Evolutionary conservation across 805 yeast genomes (phyloP).

Genomic region (Scheffersomyces amazonensis): DNA sequence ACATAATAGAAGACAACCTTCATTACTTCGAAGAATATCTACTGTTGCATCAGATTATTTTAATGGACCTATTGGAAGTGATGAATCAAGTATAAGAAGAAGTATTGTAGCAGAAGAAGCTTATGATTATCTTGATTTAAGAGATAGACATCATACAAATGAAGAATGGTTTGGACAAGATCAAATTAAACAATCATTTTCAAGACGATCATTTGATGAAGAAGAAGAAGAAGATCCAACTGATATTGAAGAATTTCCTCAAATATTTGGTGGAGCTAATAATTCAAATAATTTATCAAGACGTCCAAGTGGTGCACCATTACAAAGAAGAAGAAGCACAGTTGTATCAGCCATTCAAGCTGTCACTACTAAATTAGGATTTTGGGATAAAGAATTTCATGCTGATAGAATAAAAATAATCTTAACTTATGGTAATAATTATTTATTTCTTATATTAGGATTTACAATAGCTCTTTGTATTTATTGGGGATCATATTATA

Average conservation of each 20-base stretch:
- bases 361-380: constrained; percentile 17
- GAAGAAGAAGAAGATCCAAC: constrained; percentile 1
- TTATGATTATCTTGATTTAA: constrained; percentile 2
- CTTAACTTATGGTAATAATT: constrained; percentile 20
- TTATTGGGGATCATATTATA: constrained; percentile 32
- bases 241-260: constrained; percentile 7
- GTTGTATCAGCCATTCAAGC: constrained; percentile 18
- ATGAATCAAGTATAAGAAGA: neutral
- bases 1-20: neutral
- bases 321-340: constrained; percentile 15
- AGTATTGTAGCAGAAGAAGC: constrained; percentile 5
- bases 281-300: constrained; percentile 1
- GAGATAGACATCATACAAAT: constrained; percentile 4
- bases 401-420: constrained; percentile 18
- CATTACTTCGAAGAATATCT: constrained; percentile 13
- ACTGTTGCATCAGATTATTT: constrained; percentile 10
- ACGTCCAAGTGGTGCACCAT: constrained; percentile 1
- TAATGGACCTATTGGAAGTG: neutral
- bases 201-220: constrained; percentile 1
- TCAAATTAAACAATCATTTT: constrained; percentile 6
- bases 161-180: constrained; percentile 11
- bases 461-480: constrained; percentile 22
- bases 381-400: constrained; percentile 28
- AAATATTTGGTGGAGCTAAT: constrained; percentile 3
- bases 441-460: constrained; percentile 17